Percentiles rank a stretch among this genome's conserved stretches.
Evolutionary conservation across 2,329 filamentous ascomycete species (phyloP).

Genomic region (Nothophaeocryptopus gaeumannii): DNA sequence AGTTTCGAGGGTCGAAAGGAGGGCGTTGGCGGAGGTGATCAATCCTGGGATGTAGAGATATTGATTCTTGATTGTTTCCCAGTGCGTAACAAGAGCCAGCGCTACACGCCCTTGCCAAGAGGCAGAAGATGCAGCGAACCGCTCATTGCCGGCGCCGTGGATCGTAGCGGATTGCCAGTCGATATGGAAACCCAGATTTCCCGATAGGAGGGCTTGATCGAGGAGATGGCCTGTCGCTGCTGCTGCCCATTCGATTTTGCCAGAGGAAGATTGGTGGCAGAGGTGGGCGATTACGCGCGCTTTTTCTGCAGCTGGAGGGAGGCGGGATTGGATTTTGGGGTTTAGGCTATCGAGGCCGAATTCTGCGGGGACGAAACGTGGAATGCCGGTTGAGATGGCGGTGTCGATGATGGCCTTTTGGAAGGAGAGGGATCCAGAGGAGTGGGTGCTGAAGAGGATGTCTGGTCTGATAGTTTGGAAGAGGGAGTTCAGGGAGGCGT

Average conservation of each 20-base stretch:
- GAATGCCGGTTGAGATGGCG: conserved; percentile 18
- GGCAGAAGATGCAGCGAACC: conserved; percentile 38
- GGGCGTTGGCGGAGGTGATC: conserved; percentile 35
- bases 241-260: conserved; percentile 35
- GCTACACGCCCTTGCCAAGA: conserved; percentile 34
- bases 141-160: conserved; percentile 36
- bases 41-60: conserved; percentile 37
- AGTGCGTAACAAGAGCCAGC: conserved; percentile 29
- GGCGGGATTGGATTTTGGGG: conserved; percentile 28
- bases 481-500: conserved; percentile 29
- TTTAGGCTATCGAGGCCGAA: conserved; percentile 34
- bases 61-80: conserved; percentile 36
- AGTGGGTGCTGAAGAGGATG: conserved; percentile 28
- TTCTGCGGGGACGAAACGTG: conserved; percentile 27
- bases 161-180: conserved; percentile 41
- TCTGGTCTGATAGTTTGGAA: conserved; percentile 22
- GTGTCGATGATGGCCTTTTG: conserved; percentile 28
- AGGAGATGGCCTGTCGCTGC: conserved; percentile 37
- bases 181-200: conserved; percentile 39
- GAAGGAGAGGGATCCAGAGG: conserved; percentile 26
- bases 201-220: conserved; percentile 33
- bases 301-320: conserved; percentile 32
- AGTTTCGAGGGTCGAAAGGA: conserved; percentile 33
- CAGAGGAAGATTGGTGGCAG: conserved; percentile 1
- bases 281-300: conserved; percentile 35